Conservation (phyloP, 108 stramenopile species). For the Nitzschia sp. region DNA sequence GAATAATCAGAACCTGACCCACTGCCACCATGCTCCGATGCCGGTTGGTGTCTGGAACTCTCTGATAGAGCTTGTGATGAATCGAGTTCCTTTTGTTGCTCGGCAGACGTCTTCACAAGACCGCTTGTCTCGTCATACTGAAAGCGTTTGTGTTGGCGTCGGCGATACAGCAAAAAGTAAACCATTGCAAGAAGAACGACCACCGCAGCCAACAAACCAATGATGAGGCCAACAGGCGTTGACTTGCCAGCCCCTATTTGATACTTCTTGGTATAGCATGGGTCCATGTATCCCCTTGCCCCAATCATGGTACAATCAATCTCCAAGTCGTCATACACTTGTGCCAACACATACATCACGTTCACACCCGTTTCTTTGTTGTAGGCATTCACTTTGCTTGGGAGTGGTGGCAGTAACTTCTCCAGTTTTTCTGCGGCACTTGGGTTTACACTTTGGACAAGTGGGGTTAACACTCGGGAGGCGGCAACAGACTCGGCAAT, state of each 20-base stretch:
- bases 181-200: neutral
- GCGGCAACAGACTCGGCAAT: slow-evolving; percentile 48
- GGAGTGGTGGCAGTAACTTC: slow-evolving; percentile 18
- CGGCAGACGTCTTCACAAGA: too few species aligned
- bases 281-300: neutral
- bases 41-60: neutral
- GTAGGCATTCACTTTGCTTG: neutral
- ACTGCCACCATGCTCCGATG: too few species aligned
- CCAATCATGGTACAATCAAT: slow-evolving; percentile 42
- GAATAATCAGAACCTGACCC: neutral
- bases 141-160: neutral
- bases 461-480: slow-evolving; percentile 23
- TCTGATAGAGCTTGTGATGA: neutral
- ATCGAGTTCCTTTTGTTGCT: too few species aligned
- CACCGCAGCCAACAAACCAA: neutral
- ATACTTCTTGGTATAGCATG: slow-evolving; percentile 5
- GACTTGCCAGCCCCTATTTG: neutral
- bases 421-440: slow-evolving; percentile 39
- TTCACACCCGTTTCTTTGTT: slow-evolving; percentile 6
- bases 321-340: slow-evolving; percentile 9
- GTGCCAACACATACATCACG: slow-evolving; percentile 15
- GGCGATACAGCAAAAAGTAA: neutral
- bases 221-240: neutral
- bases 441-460: slow-evolving; percentile 42
- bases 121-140: neutral